A percentile compares a stretch with the other conserved stretches of the same genome.
Evolutionary conservation across 2,329 filamentous ascomycete genomes (phyloP).

Genomic region (Diaporthe sp.): DNA sequence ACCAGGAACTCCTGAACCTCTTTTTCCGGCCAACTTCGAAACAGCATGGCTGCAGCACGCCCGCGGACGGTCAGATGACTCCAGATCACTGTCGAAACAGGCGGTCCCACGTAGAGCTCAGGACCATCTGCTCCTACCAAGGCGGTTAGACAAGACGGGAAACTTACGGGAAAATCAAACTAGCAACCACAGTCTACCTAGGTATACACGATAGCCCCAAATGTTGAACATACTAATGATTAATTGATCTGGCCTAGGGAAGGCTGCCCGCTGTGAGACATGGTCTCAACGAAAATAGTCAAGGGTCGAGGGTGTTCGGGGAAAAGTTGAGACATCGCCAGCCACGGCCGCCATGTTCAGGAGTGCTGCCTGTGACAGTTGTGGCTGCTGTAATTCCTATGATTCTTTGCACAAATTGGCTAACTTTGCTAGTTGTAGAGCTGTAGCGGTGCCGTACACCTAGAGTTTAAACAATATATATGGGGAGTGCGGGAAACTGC

Average conservation of each 20-base stretch:
- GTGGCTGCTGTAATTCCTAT: neutral
- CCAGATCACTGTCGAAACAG: too few species aligned
- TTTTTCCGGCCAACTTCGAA: neutral
- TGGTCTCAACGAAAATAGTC: conserved; percentile 16
- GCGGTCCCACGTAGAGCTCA: neutral
- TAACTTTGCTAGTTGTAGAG: too few species aligned
- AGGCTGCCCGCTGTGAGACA: neutral
- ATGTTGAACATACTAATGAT: neutral
- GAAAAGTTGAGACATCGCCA: conserved; percentile 14
- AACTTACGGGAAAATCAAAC: neutral
- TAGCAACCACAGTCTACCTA: neutral
- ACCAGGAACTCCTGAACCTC: neutral
- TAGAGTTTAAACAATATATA: neutral
- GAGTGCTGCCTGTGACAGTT: neutral
- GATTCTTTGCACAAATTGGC: neutral
- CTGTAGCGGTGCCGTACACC: neutral
- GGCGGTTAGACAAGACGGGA: neutral
- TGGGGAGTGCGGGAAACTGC: neutral
- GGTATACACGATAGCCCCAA: neutral
- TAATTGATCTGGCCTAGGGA: neutral
- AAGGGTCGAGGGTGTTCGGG: conserved; percentile 7
- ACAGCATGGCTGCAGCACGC: neutral
- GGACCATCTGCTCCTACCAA: neutral
- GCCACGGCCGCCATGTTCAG: conserved; percentile 1
- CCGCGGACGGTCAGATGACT: too few species aligned